These are phyloP conservation scores for Orobanche coerulescens DNA, from an alignment of 257 asterid species.

Conservation along the genomic window DNA sequence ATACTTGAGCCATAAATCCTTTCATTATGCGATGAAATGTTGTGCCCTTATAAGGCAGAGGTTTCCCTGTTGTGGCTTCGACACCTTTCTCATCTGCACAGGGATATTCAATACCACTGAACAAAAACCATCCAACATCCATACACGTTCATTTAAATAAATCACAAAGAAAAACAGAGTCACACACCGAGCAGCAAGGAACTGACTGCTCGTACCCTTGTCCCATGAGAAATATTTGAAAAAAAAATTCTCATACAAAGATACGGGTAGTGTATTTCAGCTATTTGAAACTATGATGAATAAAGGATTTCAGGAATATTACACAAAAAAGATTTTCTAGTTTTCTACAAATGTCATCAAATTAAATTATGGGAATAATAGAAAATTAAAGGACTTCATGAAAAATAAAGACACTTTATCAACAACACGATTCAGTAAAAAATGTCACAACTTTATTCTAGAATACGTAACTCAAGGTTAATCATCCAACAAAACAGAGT, in stretches of 20 bases:
- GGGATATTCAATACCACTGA: slow-evolving; percentile 10
- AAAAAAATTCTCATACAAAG: too few relatives aligned
- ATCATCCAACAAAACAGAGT: not conserved
- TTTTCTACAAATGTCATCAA: not conserved
- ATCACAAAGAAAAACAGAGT: too few relatives aligned
- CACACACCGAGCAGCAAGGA: too few relatives aligned
- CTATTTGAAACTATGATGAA: not conserved
- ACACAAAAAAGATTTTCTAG: not conserved
- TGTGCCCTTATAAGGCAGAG: slow-evolving; percentile 72
- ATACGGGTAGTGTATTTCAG: not conserved
- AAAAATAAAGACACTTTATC: not conserved
- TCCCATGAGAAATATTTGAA: too few relatives aligned
- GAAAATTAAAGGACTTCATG: too few relatives aligned
- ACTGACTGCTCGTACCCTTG: too few relatives aligned
- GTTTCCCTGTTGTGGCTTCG: slow-evolving; percentile 72
- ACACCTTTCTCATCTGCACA: slow-evolving; percentile 85
- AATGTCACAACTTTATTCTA: not conserved
- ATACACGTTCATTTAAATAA: too few relatives aligned
- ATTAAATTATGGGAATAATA: not conserved
- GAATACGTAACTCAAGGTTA: not conserved
- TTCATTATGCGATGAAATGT: slow-evolving; percentile 80
- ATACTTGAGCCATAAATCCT: slow-evolving; percentile 96
- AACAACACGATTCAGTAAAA: not conserved
- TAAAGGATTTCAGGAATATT: not conserved
- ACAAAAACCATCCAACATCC: not conserved